phyloP scores from a whole-genome alignment of 202 grass and related monocot species.

The Elaeis oleifera region DNA sequence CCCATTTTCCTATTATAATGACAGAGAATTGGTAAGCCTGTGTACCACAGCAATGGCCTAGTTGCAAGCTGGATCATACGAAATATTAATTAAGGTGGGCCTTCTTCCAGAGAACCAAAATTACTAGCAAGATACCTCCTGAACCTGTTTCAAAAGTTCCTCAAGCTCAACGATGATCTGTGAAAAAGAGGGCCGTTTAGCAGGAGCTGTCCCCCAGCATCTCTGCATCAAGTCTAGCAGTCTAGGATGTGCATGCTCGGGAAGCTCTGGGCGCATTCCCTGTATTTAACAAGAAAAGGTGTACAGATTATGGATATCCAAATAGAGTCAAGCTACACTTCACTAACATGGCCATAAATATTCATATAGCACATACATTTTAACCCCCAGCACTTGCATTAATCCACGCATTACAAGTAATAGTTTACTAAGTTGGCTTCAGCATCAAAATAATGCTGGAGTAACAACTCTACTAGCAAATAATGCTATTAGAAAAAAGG shows the following conservation, averaged over 20 bases:
- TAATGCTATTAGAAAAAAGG: too few species aligned
- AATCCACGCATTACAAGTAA: too few species aligned
- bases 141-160: constrained; percentile 41
- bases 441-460: too few species aligned
- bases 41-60: too few species aligned
- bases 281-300: constrained; percentile 19
- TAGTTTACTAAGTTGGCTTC: too few species aligned
- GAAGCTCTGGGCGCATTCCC: constrained; percentile 65
- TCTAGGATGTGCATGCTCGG: constrained; percentile 55
- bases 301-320: constrained; percentile 8
- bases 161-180: constrained; percentile 46
- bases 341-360: background rate
- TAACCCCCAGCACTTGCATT: too few species aligned
- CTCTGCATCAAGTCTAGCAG: constrained; percentile 38
- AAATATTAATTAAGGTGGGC: too few species aligned
- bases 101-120: background rate
- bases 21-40: too few species aligned
- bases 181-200: constrained; percentile 39
- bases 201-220: constrained; percentile 67
- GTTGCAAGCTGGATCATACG: too few species aligned
- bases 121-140: constrained; percentile 47
- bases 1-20: constrained; percentile 14
- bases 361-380: too few species aligned
- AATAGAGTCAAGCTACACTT: background rate
- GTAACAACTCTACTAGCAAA: too few species aligned